Evolutionary conservation across 164 flowering plant genomes (phyloP).

Genomic region (Tetrastigma voinierianum): DNA sequence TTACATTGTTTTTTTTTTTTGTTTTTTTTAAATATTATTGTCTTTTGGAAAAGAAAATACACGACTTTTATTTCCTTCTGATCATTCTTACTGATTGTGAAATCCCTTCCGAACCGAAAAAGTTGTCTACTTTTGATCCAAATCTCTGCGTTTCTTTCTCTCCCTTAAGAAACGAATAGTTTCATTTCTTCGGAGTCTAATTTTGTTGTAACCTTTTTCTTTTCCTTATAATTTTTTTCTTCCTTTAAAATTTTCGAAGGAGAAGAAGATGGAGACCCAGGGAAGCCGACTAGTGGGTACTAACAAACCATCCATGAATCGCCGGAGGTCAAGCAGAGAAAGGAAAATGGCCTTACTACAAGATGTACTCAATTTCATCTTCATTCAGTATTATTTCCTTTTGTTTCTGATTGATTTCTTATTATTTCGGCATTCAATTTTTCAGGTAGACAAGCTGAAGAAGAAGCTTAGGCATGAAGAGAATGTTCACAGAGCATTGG

Average conservation of each 20-base stretch:
- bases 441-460: constrained; percentile 70
- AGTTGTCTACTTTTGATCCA: constrained; percentile 22
- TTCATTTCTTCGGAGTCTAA: not conserved
- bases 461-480: constrained; percentile 74
- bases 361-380: constrained; percentile 39
- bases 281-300: constrained; percentile 23
- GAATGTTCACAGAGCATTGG: constrained; percentile 65
- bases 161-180: constrained; percentile 32
- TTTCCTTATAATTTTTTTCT: not conserved
- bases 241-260: constrained; percentile 15
- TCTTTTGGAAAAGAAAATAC: not conserved
- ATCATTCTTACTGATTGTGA: not conserved
- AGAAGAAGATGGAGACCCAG: constrained; percentile 30
- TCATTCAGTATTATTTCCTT: not conserved
- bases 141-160: constrained; percentile 27
- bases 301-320: constrained; percentile 20
- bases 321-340: constrained; percentile 39
- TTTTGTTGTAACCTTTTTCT: not conserved
- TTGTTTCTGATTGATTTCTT: too few species aligned
- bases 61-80: not conserved
- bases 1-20: too few species aligned
- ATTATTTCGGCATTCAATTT: not conserved
- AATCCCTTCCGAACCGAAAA: constrained; percentile 1
- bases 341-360: constrained; percentile 53
- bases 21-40: too few species aligned